Percentiles rank a stretch among this genome's conserved stretches.
phyloP scores from a whole-genome alignment of 805 yeast species.

The Pichia rugopelliculosa region DNA sequence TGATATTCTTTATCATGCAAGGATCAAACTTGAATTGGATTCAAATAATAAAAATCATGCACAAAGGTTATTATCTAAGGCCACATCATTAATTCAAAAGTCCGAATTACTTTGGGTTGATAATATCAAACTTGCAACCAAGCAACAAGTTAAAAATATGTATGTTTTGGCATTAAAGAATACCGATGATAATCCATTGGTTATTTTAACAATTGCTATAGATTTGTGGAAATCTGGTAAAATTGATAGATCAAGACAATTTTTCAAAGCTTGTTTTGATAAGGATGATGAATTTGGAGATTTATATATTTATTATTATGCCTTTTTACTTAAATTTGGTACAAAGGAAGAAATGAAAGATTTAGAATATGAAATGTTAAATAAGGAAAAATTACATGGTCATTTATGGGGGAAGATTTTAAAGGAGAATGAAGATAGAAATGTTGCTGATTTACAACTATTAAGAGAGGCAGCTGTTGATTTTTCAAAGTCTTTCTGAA shows the following conservation, averaged over 20 bases:
- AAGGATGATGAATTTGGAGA: conserved; percentile 62
- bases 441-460: conserved; percentile 15
- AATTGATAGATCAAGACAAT: conserved; percentile 52
- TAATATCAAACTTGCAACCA: conserved; percentile 41
- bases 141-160: conserved; percentile 38
- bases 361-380: conserved; percentile 30
- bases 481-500: background rate
- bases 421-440: conserved; percentile 37
- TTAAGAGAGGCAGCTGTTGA: conserved; percentile 15
- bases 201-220: conserved; percentile 58
- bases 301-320: conserved; percentile 60
- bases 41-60: conserved; percentile 46
- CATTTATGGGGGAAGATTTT: conserved; percentile 45
- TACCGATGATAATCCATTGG: conserved; percentile 51
- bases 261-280: conserved; percentile 61
- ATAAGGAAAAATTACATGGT: conserved; percentile 56
- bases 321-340: conserved; percentile 36
- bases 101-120: conserved; percentile 63
- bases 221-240: conserved; percentile 64
- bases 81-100: conserved; percentile 49
- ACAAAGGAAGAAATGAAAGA: conserved; percentile 29
- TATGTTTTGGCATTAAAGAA: conserved; percentile 65
- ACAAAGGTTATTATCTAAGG: conserved; percentile 46
- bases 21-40: conserved; percentile 49
- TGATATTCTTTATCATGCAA: conserved; percentile 51